phyloP scores from a whole-genome alignment of 1,284 basidiomycete species.

The Ustanciosporium gigantosporum region DNA sequence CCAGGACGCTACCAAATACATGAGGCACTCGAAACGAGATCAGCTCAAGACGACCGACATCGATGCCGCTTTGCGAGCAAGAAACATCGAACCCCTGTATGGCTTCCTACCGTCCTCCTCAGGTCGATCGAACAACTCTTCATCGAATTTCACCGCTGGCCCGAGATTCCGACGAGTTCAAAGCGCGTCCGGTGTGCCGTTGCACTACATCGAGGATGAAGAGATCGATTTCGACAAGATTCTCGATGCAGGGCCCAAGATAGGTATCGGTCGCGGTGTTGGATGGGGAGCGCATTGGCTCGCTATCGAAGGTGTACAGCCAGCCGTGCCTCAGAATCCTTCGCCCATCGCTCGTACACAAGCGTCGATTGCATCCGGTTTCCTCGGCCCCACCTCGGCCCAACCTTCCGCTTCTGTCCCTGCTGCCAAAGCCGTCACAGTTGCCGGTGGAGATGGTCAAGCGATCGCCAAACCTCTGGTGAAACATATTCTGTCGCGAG shows the following conservation, averaged over 20 bases:
- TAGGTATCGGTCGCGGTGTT: constrained; percentile 53
- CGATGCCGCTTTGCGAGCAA: constrained; percentile 86
- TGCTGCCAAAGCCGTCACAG: constrained; percentile 52
- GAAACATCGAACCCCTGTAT: constrained; percentile 77
- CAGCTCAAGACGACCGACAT: constrained; percentile 86
- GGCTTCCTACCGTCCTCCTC: constrained; percentile 46
- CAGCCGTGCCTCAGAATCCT: constrained; percentile 93
- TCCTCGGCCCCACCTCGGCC: constrained; percentile 23
- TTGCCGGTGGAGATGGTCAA: constrained; percentile 36
- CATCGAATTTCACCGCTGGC: constrained; percentile 30
- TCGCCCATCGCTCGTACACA: constrained; percentile 63
- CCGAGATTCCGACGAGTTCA: constrained; percentile 60
- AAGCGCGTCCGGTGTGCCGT: constrained; percentile 57
- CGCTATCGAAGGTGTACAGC: constrained; percentile 96
- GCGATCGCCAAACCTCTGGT: constrained; percentile 64
- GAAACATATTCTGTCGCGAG: constrained; percentile 89
- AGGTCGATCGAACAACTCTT: constrained; percentile 22
- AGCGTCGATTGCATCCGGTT: constrained; percentile 15
- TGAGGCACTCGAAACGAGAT: constrained; percentile 87
- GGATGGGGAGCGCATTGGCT: constrained; percentile 76
- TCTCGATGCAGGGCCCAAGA: constrained; percentile 44
- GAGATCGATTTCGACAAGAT: constrained; percentile 87
- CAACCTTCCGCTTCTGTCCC: constrained; percentile 48
- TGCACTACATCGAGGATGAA: constrained; percentile 94
- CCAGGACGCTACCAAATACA: constrained; percentile 95